phyloP scores from a whole-genome alignment of 768 basidiomycete species.

The Tricholoma bakamatsutake region DNA sequence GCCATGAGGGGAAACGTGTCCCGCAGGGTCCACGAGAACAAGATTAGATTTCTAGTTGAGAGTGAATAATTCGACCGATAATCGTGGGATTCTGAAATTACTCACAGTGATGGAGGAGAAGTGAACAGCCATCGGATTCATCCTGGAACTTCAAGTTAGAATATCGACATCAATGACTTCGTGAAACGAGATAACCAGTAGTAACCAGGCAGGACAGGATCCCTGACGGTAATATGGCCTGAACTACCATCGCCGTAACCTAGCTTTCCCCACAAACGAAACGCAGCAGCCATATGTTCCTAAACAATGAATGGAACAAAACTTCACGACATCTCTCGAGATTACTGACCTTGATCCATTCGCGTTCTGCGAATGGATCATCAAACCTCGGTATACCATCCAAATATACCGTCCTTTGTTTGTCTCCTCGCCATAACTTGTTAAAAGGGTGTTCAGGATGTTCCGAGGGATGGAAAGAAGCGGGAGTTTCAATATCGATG shows the following conservation, averaged over 20 bases:
- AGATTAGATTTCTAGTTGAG: slow-evolving; percentile 17
- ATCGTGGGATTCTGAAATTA: neutral
- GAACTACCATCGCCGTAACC: slow-evolving; percentile 46
- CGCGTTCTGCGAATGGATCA: slow-evolving; percentile 19
- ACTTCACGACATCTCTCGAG: no score
- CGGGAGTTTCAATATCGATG: neutral
- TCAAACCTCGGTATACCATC: slow-evolving; percentile 17
- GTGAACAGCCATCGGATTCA: slow-evolving; percentile 23
- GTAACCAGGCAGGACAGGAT: slow-evolving; percentile 20
- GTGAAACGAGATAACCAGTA: slow-evolving; percentile 15
- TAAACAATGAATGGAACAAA: neutral
- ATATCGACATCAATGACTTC: neutral
- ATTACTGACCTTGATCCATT: slow-evolving; percentile 20
- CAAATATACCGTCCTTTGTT: slow-evolving; percentile 16
- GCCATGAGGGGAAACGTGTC: slow-evolving; percentile 20
- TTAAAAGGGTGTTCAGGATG: slow-evolving; percentile 8
- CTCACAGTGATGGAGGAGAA: slow-evolving; percentile 20
- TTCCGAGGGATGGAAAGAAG: neutral
- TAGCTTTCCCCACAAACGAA: slow-evolving; percentile 28
- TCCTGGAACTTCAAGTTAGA: slow-evolving; percentile 9
- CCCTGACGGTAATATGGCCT: slow-evolving; percentile 47
- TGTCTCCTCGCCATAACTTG: slow-evolving; percentile 15
- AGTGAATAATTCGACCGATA: neutral
- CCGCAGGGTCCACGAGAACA: slow-evolving; percentile 21
- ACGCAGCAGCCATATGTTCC: slow-evolving; percentile 22